A percentile compares a stretch with the other conserved stretches of the same genome.
Conservation (phyloP, 495 filamentous ascomycete genomes). For the Xylaria telfairii region DNA sequence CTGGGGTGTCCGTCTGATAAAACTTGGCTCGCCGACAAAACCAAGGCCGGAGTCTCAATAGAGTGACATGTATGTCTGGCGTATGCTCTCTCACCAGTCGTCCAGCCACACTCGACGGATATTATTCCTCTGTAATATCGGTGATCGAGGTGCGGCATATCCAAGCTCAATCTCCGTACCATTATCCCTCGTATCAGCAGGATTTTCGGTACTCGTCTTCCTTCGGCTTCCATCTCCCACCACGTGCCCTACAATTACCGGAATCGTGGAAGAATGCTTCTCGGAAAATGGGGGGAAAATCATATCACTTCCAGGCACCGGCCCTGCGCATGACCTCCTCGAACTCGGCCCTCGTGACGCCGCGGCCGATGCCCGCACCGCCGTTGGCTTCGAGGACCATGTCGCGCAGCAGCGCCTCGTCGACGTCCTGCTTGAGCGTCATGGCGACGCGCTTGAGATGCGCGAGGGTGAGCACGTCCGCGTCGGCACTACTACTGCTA, state of each 20-base stretch:
- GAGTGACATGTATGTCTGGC: background rate
- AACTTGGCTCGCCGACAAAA: background rate
- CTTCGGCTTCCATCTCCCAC: background rate
- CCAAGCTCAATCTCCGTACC: background rate
- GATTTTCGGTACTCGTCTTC: background rate
- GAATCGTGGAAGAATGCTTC: too few species aligned
- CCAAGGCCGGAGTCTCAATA: background rate
- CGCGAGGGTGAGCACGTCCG: conserved; percentile 66
- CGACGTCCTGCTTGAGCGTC: conserved; percentile 80
- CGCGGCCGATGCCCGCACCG: conserved; percentile 70
- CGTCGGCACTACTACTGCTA: conserved; percentile 17
- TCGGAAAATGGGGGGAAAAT: too few species aligned
- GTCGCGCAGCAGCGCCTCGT: conserved; percentile 80
- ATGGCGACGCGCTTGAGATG: conserved; percentile 80
- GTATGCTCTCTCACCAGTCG: background rate
- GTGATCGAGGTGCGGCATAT: background rate
- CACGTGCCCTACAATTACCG: too few species aligned
- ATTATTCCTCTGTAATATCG: background rate
- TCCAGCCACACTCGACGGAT: background rate
- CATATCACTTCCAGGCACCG: conserved; percentile 70
- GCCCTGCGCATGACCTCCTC: conserved; percentile 84
- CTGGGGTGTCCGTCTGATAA: background rate
- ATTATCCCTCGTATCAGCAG: background rate
- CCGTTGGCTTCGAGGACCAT: conserved; percentile 96
- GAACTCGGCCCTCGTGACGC: conserved; percentile 81